Percentiles rank a stretch among this genome's conserved stretches.
phyloP scores from a whole-genome alignment of 2,329 filamentous ascomycete genomes.

The Bipolaris oryzae region DNA sequence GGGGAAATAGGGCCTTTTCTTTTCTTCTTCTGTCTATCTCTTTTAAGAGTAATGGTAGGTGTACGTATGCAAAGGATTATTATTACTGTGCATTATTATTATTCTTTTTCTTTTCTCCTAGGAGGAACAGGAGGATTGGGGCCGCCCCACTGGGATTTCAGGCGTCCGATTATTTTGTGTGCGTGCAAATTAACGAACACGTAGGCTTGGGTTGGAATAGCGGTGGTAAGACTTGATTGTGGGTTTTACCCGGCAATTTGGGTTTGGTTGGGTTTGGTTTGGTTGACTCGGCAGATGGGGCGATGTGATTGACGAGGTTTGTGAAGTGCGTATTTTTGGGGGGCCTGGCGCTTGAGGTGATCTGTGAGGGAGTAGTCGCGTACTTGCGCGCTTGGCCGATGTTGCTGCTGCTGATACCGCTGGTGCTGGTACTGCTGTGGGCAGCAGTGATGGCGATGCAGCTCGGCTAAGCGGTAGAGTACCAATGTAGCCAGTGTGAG shows the following conservation, averaged over 20 bases:
- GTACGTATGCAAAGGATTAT: too few species aligned
- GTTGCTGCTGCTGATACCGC: too few species aligned
- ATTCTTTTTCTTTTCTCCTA: too few species aligned
- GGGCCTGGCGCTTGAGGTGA: conserved; percentile 13
- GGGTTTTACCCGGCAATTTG: conserved; percentile 15
- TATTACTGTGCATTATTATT: too few species aligned
- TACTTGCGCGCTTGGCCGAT: not conserved
- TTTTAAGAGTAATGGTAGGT: too few species aligned
- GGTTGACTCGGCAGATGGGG: conserved; percentile 14
- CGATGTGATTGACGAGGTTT: conserved; percentile 21
- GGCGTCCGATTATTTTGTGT: conserved; percentile 7
- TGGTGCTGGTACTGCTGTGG: not conserved
- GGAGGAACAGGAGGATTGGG: not conserved
- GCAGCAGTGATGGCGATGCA: not conserved
- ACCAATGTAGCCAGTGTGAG: not conserved
- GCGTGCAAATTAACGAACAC: conserved; percentile 11
- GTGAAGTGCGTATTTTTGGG: not conserved
- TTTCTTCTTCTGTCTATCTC: too few species aligned
- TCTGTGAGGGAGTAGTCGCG: not conserved
- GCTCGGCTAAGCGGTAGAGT: not conserved
- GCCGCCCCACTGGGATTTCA: not conserved
- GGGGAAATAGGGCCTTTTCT: too few species aligned
- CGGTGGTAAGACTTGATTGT: not conserved
- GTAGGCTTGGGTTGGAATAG: not conserved
- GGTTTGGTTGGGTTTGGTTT: not conserved